These are phyloP conservation scores for Cryphonectria nitschkei DNA, from an alignment of 2,329 filamentous ascomycete species.

Conservation along the genomic window DNA sequence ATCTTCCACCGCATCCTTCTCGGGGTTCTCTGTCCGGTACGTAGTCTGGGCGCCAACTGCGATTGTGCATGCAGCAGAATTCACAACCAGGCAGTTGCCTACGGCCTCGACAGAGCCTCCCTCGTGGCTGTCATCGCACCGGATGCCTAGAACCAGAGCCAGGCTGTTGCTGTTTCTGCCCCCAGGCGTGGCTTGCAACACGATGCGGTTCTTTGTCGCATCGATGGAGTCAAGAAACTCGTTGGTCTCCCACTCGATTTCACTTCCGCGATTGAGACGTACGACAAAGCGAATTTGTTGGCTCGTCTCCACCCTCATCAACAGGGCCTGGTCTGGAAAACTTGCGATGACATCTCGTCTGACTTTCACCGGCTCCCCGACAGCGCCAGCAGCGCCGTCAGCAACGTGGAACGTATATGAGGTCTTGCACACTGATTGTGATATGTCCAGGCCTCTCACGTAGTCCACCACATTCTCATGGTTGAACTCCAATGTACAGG, in stretches of 20 bases:
- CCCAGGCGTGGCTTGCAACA: conserved; percentile 44
- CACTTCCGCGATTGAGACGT: conserved; percentile 43
- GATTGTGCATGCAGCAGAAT: conserved; percentile 41
- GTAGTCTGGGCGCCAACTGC: conserved; percentile 45
- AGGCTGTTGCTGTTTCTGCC: conserved; percentile 40
- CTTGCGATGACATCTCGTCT: conserved; percentile 31
- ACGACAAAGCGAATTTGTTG: conserved; percentile 32
- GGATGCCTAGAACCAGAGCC: conserved; percentile 38
- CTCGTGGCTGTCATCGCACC: conserved; percentile 33
- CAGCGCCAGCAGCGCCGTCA: not conserved
- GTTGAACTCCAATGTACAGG: conserved; percentile 45
- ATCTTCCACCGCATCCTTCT: conserved; percentile 34
- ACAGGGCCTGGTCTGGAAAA: conserved; percentile 29
- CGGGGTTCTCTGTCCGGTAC: conserved; percentile 40
- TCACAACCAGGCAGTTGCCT: conserved; percentile 43
- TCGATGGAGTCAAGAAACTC: conserved; percentile 46
- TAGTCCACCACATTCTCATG: conserved; percentile 35
- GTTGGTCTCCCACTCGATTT: conserved; percentile 48
- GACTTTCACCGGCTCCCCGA: conserved; percentile 16
- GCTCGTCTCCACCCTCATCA: conserved; percentile 30
- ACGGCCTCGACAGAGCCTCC: conserved; percentile 37
- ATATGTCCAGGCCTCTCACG: conserved; percentile 30
- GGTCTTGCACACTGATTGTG: conserved; percentile 24
- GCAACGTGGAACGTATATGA: conserved; percentile 16
- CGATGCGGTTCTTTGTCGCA: conserved; percentile 36